Percentiles rank a stretch among this genome's conserved stretches.
phyloP scores from a whole-genome alignment of 768 basidiomycete genomes.

The Rubroboletus pulcherrimus region DNA sequence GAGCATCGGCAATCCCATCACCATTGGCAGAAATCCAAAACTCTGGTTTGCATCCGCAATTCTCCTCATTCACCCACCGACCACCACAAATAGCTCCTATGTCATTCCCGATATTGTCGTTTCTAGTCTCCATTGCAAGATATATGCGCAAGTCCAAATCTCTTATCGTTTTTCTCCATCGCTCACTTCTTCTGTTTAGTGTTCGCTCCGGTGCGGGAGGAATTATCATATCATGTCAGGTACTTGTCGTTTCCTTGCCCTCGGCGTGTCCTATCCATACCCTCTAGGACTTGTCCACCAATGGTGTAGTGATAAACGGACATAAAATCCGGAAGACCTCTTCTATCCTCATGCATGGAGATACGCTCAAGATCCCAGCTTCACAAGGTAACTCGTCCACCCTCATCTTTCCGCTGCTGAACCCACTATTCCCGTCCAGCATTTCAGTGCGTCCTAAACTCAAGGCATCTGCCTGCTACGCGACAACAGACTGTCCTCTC shows the following conservation, averaged over 20 bases:
- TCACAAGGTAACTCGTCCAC: slow-evolving; percentile 48
- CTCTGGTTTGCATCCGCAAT: slow-evolving; percentile 44
- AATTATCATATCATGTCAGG: slow-evolving; percentile 76
- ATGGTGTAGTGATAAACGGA: slow-evolving; percentile 69
- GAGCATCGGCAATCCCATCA: slow-evolving; percentile 57
- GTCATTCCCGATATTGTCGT: slow-evolving; percentile 59
- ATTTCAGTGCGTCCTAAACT: slow-evolving; percentile 63
- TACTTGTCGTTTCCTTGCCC: slow-evolving; percentile 23
- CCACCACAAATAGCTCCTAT: slow-evolving; percentile 44
- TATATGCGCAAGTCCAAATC: slow-evolving; percentile 61
- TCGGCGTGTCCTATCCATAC: background rate
- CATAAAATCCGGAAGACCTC: slow-evolving; percentile 63
- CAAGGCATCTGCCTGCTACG: slow-evolving; percentile 46
- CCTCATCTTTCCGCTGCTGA: background rate
- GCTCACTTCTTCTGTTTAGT: slow-evolving; percentile 33
- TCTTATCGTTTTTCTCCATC: background rate
- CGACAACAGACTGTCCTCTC: slow-evolving; percentile 64
- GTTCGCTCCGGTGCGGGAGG: slow-evolving; percentile 69
- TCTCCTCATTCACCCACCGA: background rate
- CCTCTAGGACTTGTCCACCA: slow-evolving; percentile 68
- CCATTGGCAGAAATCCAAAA: slow-evolving; percentile 69
- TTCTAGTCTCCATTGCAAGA: slow-evolving; percentile 70
- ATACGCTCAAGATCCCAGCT: slow-evolving; percentile 62
- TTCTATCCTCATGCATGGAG: slow-evolving; percentile 75
- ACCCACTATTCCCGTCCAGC: slow-evolving; percentile 34